Conservation (phyloP, 768 basidiomycete species). For the Galerina sulciceps region DNA sequence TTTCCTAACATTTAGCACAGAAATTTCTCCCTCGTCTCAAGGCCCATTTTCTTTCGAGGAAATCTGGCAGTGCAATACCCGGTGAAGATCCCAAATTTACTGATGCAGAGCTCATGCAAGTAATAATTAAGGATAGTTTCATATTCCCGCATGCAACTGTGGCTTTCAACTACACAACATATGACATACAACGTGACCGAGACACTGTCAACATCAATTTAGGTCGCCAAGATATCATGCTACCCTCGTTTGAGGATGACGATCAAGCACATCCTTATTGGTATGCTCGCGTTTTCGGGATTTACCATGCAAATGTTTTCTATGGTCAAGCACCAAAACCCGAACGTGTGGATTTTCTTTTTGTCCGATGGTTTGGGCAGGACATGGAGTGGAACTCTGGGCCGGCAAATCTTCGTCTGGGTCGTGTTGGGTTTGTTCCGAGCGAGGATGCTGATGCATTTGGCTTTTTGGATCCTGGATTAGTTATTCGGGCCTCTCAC, state of each 20-base stretch:
- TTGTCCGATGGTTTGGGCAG: constrained; percentile 19
- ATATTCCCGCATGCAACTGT: constrained; percentile 25
- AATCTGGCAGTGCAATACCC: not conserved
- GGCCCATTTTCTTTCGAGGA: constrained; percentile 6
- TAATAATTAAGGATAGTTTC: constrained; percentile 20
- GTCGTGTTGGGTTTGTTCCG: constrained; percentile 33
- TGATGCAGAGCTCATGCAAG: constrained; percentile 10
- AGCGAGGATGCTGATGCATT: constrained; percentile 31
- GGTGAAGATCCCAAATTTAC: constrained; percentile 11
- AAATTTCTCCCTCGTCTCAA: constrained; percentile 27
- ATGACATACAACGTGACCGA: constrained; percentile 40
- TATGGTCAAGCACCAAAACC: not conserved
- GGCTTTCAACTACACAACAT: constrained; percentile 44
- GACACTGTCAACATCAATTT: constrained; percentile 40
- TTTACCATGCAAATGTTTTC: constrained; percentile 19
- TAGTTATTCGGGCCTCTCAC: constrained; percentile 27
- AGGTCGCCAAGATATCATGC: constrained; percentile 36
- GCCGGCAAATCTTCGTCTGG: constrained; percentile 21
- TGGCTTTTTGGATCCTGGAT: constrained; percentile 37
- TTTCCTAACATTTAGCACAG: constrained; percentile 13
- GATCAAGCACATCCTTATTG: constrained; percentile 14
- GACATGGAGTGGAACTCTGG: not conserved
- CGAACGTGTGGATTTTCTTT: constrained; percentile 10
- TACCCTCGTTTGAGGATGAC: constrained; percentile 22
- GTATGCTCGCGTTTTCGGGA: constrained; percentile 19